Evolutionary conservation across 2,329 filamentous ascomycete genomes (phyloP), one percentile per base, ranked within the genome.

Genomic region (Clarireedia monteithiana): DNA sequence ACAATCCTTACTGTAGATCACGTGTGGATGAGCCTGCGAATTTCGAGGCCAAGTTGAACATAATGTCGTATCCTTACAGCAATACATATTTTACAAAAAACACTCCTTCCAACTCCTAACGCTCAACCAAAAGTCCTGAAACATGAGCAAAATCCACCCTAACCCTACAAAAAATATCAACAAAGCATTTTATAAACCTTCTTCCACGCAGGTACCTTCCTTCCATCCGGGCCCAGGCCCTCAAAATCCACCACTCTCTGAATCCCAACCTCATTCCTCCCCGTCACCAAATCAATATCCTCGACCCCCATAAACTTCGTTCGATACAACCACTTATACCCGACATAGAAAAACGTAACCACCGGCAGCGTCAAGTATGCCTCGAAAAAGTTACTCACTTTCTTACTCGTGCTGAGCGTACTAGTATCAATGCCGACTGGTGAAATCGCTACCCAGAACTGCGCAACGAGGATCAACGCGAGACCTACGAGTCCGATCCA

Each of bases 211-310:
- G 48, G 12, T 15, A 34, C 24, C 44, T 20, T 42, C 30, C 27
- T 42, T 27, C 36, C 20, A 39, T 27, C 36, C 44, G 9, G 48
- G 77, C 70, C 94, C 86, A 50, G 84, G 84, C 52, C 94, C 6
- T 44, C 76, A 49, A 96, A 74, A 59, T 88, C 81, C 40, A 84
- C 81, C 50, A 95, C 73, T 10, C 12, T 42, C 34, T 2, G 26
- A 17, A 24, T 30, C 52, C 12, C 12, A 44, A 55, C 69, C 67
- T 96, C 89, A 46, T 91, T 79, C 44, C 91, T 83, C 3, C 92
- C 92, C 0, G 91, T 95, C 59, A 86, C 82, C 61, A 96, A 73
- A 71, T 96, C 91, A 82, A 96, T 94, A 60, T 95, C 86, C 50
- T 78, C 74, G 40, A 81, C 73, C 30, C 77, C 76, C 23, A 96